Base-by-base conservation (phyloP, 164 flowering plant species). In the Umbilicus rupestris region DNA sequence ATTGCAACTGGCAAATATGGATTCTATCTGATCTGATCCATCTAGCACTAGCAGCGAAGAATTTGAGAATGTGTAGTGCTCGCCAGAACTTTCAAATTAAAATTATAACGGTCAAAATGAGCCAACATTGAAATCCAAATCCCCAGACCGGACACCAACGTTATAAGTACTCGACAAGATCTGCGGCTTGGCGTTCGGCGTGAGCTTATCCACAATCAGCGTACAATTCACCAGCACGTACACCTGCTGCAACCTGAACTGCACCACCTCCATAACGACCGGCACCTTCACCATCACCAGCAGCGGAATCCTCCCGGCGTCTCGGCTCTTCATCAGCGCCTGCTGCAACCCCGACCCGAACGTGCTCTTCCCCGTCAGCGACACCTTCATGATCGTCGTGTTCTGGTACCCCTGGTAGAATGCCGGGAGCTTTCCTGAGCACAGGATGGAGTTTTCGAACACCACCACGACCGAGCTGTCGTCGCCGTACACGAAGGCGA, bases 321-420 rank as follows among this genome's bases (percentile, higher is more conserved):
- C 16, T 64, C 68, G 20, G 67, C 76, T 78, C 2, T 79, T 70
- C 66, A 72, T 63, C 5, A 84, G 66, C 0, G 84, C 81, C 17
- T 65, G 73, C 28, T 86, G 91, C 16, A 87, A 78, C 5, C 82
- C 87, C 1, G 85, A 76, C 33, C 86, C 92, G 17, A 83, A 78
- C 52, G 68, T 72, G 42, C 78, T 78, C 37, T 78, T 76, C 33
- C 96, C 96, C 16, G 65, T 72, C 70, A 85, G 24, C 10, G 35
- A 57, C 28, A 87, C 68, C 0, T 75, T 60, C 42, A 86, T 65
- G 8, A 74, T 28, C 1, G 84, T 81, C n/a, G 65, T 71, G 67
- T 85, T 87, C 14, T 68, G 49, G 1, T 64, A 41, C 6, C 84
- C 87, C 62, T 89, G 96, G 7, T 69, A 63, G 49, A 85, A 85